Base-by-base conservation (phyloP, 768 basidiomycete genomes). In the Strobilomyces confusus region DNA sequence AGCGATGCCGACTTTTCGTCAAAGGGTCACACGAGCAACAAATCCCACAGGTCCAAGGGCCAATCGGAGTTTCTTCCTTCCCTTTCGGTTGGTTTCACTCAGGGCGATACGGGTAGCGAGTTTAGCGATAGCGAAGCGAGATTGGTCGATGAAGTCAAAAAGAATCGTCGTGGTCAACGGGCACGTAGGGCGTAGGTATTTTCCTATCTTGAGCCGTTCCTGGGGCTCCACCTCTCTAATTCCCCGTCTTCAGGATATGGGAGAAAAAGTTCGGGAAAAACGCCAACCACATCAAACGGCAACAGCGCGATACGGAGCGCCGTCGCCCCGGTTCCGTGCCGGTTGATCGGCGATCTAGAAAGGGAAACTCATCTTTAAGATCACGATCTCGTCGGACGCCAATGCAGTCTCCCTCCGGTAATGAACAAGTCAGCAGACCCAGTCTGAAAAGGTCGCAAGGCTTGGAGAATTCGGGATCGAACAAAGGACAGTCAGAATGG, bases 251-350 rank as follows among this genome's bases (percentile, higher is more conserved):
- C 62, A 98, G 95, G 2, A 97, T 98, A 59, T 98, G 95, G 95
- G 95, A 98, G 73, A 95, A 93, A 74, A 98, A 94, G 70, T 98
- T 83, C 62, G 95, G 95, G 44, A 80, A 77, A 55, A 82, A 85
- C 56, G 95, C 95, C 22, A 97, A 95, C 67, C 95, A 98, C 69
- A 80, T 95, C 72, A 87, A 83, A 59, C 69, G 73, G 55, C 66
- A 63, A 40, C 72, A 71, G 51, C 32, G 33, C 17, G 63, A 62
- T 36, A 33, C 45, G 47, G 63, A 60, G 32, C 36, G 38, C 47
- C 60, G 52, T 51, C 51, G 44, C 34, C 52, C 58, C 40, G 53
- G 51, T 13, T 48, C 57, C 46, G 45, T 47, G 40, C 51, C 46
- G 23, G 11, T 38, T 47, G 58, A 64, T 62, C 64, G 56, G 56